These are phyloP conservation scores for Mucor indicus DNA, from an alignment of 371 early-diverging fungal genomes.

Conservation along the genomic window DNA sequence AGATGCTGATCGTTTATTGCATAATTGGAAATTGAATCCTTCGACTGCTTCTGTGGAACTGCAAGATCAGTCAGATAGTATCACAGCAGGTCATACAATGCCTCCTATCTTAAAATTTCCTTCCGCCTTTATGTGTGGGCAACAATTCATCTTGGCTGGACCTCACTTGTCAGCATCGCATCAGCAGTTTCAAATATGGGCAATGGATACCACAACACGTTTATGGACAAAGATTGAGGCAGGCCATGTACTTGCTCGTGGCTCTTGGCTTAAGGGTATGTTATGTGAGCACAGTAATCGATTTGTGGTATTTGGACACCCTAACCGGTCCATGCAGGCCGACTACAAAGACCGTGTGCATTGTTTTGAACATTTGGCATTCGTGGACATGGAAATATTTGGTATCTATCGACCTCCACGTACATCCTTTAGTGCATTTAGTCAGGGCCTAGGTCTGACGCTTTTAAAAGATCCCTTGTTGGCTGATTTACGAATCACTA, in stretches of 20 bases:
- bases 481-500: constrained; percentile 54
- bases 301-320: constrained; percentile 73
- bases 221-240: constrained; percentile 68
- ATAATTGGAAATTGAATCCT: constrained; percentile 43
- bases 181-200: constrained; percentile 71
- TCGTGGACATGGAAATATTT: constrained; percentile 62
- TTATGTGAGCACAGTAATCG: constrained; percentile 50
- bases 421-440: constrained; percentile 26
- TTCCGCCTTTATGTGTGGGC: constrained; percentile 59
- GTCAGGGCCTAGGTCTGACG: constrained; percentile 54
- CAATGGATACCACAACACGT: constrained; percentile 55
- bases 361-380: constrained; percentile 57
- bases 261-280: constrained; percentile 72
- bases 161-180: constrained; percentile 57
- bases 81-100: constrained; percentile 33
- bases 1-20: constrained; percentile 23
- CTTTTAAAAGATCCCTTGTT: constrained; percentile 54
- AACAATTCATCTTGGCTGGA: constrained; percentile 67
- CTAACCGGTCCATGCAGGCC: constrained; percentile 51
- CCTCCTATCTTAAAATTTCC: constrained; percentile 80
- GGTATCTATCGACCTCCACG: constrained; percentile 54
- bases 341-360: constrained; percentile 73
- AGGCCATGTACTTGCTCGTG: constrained; percentile 57
- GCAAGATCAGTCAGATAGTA: constrained; percentile 55
- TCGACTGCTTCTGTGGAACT: constrained; percentile 31